Percentiles rank a stretch among this genome's conserved stretches.
These are phyloP conservation scores for Cercophora samala DNA, from an alignment of 495 filamentous ascomycete species.

Conservation along the genomic window DNA sequence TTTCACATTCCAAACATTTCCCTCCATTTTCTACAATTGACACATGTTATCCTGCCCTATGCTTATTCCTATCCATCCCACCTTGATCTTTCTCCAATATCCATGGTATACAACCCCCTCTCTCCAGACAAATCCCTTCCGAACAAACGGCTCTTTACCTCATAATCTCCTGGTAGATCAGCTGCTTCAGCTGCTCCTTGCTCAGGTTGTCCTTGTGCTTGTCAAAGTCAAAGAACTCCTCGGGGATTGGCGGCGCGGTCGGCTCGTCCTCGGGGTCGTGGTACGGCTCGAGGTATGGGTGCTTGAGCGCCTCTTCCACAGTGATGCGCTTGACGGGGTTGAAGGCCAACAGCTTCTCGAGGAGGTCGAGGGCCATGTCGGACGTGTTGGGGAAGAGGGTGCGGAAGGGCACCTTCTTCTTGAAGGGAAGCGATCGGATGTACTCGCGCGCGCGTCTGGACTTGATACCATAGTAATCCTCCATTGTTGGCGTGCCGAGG, in stretches of 20 bases:
- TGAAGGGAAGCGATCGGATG: conserved; percentile 99
- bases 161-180: conserved; percentile 99
- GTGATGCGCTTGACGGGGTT: conserved; percentile 98
- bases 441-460: conserved; percentile 97
- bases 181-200: conserved; percentile 95
- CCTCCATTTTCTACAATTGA: background rate
- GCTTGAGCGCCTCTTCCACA: conserved; percentile 93
- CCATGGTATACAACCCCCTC: background rate
- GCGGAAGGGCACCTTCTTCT: conserved; percentile 99
- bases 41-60: background rate
- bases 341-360: conserved; percentile 95
- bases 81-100: background rate
- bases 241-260: conserved; percentile 90
- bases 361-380: conserved; percentile 84
- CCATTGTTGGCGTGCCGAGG: conserved; percentile 98
- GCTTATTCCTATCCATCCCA: conserved; percentile 1
- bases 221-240: conserved; percentile 99
- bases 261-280: conserved; percentile 99
- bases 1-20: background rate
- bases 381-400: conserved; percentile 97
- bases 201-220: conserved; percentile 98
- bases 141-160: conserved; percentile 52
- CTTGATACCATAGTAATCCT: conserved; percentile 99
- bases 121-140: background rate
- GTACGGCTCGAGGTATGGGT: conserved; percentile 98